These are phyloP conservation scores for Taiozyma sp. DNA, from an alignment of 1,139 yeast species.

Conservation along the genomic window DNA sequence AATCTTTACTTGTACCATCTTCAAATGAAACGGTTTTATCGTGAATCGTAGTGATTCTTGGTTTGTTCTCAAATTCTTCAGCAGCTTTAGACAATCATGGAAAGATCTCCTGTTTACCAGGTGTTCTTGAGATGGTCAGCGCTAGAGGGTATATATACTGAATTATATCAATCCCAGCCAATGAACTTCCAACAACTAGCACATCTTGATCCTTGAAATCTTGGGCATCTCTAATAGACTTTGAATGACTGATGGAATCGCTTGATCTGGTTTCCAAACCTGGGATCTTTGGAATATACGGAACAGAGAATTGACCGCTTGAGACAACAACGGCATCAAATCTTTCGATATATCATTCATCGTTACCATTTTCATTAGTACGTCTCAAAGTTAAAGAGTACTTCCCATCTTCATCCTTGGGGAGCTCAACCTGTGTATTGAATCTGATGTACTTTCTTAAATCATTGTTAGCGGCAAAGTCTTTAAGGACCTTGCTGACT, in stretches of 20 bases:
- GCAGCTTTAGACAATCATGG: slow-evolving; percentile 34
- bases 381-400: slow-evolving; percentile 35
- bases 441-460: slow-evolving; percentile 34
- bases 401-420: slow-evolving; percentile 29
- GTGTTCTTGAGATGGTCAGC: slow-evolving; percentile 33
- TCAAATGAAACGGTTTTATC: slow-evolving; percentile 27
- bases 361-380: slow-evolving; percentile 20
- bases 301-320: slow-evolving; percentile 43
- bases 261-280: slow-evolving; percentile 37
- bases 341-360: slow-evolving; percentile 28
- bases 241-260: slow-evolving; percentile 37
- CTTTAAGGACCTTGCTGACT: slow-evolving; percentile 29
- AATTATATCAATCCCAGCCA: slow-evolving; percentile 46
- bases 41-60: slow-evolving; percentile 26
- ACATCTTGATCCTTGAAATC: slow-evolving; percentile 36
- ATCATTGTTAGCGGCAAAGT: slow-evolving; percentile 29
- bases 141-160: slow-evolving; percentile 44
- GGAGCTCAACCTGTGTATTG: slow-evolving; percentile 38
- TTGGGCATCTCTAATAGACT: slow-evolving; percentile 31
- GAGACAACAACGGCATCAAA: slow-evolving; percentile 43
- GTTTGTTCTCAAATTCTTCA: slow-evolving; percentile 30
- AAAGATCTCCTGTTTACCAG: slow-evolving; percentile 20
- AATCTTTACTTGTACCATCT: slow-evolving; percentile 31
- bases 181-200: slow-evolving; percentile 46
- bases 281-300: slow-evolving; percentile 38